Evolutionary conservation across 208 protist genomes (phyloP), one percentile per base, ranked within the genome.

Genomic region (Leishmania braziliensis): DNA sequence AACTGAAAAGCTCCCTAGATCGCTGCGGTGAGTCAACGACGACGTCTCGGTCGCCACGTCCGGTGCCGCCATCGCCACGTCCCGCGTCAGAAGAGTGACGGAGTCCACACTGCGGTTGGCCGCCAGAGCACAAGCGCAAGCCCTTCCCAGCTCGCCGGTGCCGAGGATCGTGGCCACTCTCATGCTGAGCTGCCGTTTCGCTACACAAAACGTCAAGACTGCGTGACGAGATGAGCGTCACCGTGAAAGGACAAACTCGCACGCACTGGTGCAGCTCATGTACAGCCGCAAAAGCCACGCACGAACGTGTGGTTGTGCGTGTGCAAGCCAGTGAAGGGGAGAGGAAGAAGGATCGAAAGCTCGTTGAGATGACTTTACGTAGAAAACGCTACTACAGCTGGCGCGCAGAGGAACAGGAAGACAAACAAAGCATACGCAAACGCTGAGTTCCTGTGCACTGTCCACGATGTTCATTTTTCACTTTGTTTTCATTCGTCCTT

Each of bases 81-180:
- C 77, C 9, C 81, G 68, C 5, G 68, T 87, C 53, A 85, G 81
- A 48, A 91, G 63, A 43, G 50, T 70, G 5, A 90, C 79, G 14
- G 62, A 54, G 85, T 14, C 9, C 43, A 68, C 29, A 54, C 78
- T 36, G 36, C 29, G 53, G 75, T 73, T 77, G 0, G 91, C 87
- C 23, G 86, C 82, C 20, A 97, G 84, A 0, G 94, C 86, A 16
- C 96, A 85, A 0, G 91, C 88, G 70, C 92, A 96, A 8, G 94
- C 94, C 36, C 80, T 89, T 2, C 87, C 94, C 29, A 96, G 33
- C 79, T 96, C 89, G 0, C 94, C 94, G 1, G 87, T 84, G 16
- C 94, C 94, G 16, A 97, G 53, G 26, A 97, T 85, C n/a, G 81
- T 81, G 46, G 70, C 81, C 33, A 74, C 68, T 75, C 80, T 87